Evolutionary conservation across 2,329 filamentous ascomycete genomes (phyloP).

Genomic region (Tothia fuscella): DNA sequence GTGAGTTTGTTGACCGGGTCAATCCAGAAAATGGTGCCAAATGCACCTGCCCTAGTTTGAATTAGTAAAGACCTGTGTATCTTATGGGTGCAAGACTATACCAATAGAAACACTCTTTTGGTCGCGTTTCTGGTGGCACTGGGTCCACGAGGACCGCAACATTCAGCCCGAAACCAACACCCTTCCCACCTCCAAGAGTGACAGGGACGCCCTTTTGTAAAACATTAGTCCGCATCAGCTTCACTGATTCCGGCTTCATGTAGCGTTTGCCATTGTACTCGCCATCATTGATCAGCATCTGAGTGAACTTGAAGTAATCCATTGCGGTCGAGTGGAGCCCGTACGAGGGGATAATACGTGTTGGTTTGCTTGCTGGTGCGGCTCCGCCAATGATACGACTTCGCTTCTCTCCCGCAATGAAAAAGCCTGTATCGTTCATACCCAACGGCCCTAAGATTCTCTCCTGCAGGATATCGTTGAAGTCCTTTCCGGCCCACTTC

Average conservation of each 20-base stretch:
- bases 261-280: slow-evolving; percentile 3
- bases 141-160: slow-evolving; percentile 3
- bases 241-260: neutral
- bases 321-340: neutral
- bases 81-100: neutral
- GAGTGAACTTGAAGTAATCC: slow-evolving; percentile 4
- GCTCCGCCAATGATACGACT: neutral
- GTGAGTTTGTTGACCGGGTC: neutral
- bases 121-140: neutral
- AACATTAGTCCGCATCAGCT: slow-evolving; percentile 8
- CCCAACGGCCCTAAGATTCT: slow-evolving; percentile 1
- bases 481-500: slow-evolving; percentile 2
- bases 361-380: neutral
- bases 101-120: neutral
- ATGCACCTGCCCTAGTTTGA: slow-evolving; percentile 4
- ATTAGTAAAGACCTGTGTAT: neutral
- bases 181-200: neutral
- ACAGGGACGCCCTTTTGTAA: neutral
- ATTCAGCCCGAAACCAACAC: neutral
- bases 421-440: slow-evolving; percentile 4
- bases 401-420: neutral
- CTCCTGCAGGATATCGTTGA: slow-evolving; percentile 2
- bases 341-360: neutral
- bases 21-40: slow-evolving; percentile 4
- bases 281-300: slow-evolving; percentile 5